Base-by-base conservation (phyloP, 345 rosid genomes). In the Hevea brasiliensis region DNA sequence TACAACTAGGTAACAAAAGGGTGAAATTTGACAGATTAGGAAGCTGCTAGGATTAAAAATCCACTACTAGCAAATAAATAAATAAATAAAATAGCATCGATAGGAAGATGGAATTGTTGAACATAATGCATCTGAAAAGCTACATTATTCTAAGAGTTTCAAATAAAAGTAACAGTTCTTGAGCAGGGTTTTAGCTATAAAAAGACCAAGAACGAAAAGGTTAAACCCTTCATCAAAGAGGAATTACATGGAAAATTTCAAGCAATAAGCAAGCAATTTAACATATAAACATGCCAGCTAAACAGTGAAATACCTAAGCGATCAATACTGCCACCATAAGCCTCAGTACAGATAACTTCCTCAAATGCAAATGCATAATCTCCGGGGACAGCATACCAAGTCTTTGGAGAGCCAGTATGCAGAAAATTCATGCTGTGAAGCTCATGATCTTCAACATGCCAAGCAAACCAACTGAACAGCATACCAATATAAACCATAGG, bases 391-490 rank as follows among this genome's bases (percentile, higher is more conserved):
- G 99, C 85, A 75, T 93, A 96, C 99, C 97, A 96, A 58, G 99
- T 93, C 86, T 96, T 96, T 29, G 95, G 85, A 65, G 95, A 87
- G 72, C 99, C 98, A 76, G 87, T 88, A 80, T 96, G 99, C 77
- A 96, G 98, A 83, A 90, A 96, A 79, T 96, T 96, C 95, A 96
- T 84, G 85, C 98, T 93, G 79, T 93, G 98, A 81, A 96, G 97
- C 75, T 96, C 99, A 61, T 96, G 99, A 86, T 96, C 99, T 82
- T 96, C 99, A 77, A 96, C 97, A 74, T 93, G 99, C 98, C 99
- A 96, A 65, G 99, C 99, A 87, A 96, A 96, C 99, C 99, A 96
- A 87, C 98, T 96, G 79, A 91, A 96, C 83, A 96, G 53, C 99
- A 96, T 96, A 55, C 98, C 99, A 50, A 96, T 88, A 81, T 93